These are phyloP conservation scores for Chlorella ohadii DNA, from an alignment of 139 green algal species.

Conservation along the genomic window DNA sequence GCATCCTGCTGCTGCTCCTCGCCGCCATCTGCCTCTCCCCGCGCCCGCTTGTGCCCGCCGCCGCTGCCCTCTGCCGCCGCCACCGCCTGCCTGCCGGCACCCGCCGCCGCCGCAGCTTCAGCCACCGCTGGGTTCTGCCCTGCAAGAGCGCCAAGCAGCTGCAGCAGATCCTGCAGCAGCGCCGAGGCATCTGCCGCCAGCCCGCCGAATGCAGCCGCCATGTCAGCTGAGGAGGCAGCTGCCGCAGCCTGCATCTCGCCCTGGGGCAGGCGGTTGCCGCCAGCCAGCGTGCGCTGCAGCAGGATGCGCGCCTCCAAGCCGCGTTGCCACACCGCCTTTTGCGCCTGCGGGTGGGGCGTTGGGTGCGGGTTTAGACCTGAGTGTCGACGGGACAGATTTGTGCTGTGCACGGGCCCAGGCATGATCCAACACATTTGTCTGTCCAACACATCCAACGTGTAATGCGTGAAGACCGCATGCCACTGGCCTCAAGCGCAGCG, in stretches of 20 bases:
- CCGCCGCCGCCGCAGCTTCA: slow-evolving; percentile 3
- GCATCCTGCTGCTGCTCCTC: not conserved
- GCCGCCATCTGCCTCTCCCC: not conserved
- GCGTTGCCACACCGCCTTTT: slow-evolving; percentile 70
- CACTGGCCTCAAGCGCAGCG: no score
- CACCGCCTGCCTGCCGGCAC: not conserved
- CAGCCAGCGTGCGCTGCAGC: slow-evolving; percentile 67
- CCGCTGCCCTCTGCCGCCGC: not conserved
- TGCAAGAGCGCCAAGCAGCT: slow-evolving; percentile 59
- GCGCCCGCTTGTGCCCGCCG: not conserved
- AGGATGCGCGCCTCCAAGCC: slow-evolving; percentile 79
- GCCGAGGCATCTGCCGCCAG: slow-evolving; percentile 28
- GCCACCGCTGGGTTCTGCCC: slow-evolving; percentile 52
- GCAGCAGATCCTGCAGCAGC: slow-evolving; percentile 53
- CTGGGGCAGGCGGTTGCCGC: slow-evolving; percentile 61
- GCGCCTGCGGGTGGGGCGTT: not conserved
- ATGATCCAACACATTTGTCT: no score
- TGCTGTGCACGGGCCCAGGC: no score
- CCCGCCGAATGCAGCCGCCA: slow-evolving; percentile 19
- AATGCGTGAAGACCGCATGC: no score
- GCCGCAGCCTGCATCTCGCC: slow-evolving; percentile 15
- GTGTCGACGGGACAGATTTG: no score
- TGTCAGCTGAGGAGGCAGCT: not conserved
- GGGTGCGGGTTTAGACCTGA: no score
- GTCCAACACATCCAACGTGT: no score